These are phyloP conservation scores for Metarhizium album DNA, from an alignment of 2,329 filamentous ascomycete species.

Conservation along the genomic window DNA sequence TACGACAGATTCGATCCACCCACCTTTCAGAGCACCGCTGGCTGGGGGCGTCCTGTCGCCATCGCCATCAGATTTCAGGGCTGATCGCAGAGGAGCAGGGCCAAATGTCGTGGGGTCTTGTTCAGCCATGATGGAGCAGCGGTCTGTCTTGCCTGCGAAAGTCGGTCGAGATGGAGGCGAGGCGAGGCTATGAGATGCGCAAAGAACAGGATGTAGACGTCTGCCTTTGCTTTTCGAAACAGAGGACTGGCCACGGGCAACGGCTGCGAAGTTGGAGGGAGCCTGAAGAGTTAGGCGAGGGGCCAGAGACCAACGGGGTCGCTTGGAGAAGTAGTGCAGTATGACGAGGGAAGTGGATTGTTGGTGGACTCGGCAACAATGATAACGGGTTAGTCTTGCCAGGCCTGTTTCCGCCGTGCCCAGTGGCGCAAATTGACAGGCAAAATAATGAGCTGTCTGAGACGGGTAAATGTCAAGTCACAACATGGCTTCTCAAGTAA, in stretches of 20 bases:
- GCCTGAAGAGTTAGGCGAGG: background rate
- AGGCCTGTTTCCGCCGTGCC: background rate
- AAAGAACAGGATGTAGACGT: background rate
- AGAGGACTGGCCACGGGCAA: background rate
- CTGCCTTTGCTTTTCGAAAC: background rate
- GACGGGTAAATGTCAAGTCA: background rate
- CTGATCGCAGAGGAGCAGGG: conserved; percentile 27
- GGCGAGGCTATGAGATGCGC: too few species aligned
- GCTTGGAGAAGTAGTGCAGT: too few species aligned
- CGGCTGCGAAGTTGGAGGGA: background rate
- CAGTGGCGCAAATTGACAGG: background rate
- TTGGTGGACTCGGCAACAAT: background rate
- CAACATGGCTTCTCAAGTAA: background rate
- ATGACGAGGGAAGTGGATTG: conserved; percentile 1
- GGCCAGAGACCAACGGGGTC: background rate
- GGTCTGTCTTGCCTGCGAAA: background rate
- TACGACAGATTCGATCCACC: background rate
- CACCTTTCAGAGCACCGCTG: conserved; percentile 33
- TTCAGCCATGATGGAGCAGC: conserved; percentile 16
- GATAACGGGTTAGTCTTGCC: background rate
- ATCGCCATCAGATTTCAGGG: conserved; percentile 34
- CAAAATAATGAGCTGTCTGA: background rate
- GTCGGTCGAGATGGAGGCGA: background rate
- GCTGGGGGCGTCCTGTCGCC: conserved; percentile 24
- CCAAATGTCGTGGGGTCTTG: conserved; percentile 13